These are phyloP conservation scores for Protomyces macrosporus DNA, from an alignment of 1,139 yeast species.

Conservation along the genomic window DNA sequence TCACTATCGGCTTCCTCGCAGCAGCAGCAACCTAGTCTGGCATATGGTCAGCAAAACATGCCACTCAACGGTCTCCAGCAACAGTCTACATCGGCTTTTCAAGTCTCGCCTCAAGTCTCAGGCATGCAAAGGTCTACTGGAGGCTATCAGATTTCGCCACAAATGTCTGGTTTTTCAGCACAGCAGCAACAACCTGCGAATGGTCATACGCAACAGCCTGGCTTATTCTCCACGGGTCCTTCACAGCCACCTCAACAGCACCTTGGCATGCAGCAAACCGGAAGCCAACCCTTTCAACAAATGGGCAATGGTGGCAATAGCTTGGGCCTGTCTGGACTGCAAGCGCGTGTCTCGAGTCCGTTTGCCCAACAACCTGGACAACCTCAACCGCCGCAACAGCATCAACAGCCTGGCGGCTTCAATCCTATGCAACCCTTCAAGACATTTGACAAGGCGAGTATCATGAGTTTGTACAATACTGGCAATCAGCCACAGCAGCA, in stretches of 20 bases:
- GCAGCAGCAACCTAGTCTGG: not conserved
- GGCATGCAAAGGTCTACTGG: not conserved
- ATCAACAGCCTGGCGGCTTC: constrained; percentile 6
- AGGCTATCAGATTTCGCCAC: not conserved
- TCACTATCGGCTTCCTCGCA: not conserved
- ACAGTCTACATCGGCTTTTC: not conserved
- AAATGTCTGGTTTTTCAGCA: not conserved
- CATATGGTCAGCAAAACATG: not conserved
- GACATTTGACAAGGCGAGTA: constrained; percentile 24
- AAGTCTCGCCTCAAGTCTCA: not conserved
- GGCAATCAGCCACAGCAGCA: not conserved
- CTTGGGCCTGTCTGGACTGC: not conserved
- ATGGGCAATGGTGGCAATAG: not conserved
- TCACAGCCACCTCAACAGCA: not conserved
- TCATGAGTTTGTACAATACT: constrained; percentile 12
- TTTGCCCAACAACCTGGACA: not conserved
- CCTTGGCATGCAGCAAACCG: not conserved
- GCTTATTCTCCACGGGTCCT: not conserved
- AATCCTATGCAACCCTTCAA: constrained; percentile 7
- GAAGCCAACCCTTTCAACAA: not conserved
- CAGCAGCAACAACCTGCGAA: not conserved
- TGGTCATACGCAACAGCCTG: not conserved
- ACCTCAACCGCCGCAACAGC: constrained; percentile 16
- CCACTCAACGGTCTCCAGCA: not conserved
- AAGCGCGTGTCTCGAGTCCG: not conserved